phyloP scores from a whole-genome alignment of 805 yeast species.

The Starmerella gropengiesseri region DNA sequence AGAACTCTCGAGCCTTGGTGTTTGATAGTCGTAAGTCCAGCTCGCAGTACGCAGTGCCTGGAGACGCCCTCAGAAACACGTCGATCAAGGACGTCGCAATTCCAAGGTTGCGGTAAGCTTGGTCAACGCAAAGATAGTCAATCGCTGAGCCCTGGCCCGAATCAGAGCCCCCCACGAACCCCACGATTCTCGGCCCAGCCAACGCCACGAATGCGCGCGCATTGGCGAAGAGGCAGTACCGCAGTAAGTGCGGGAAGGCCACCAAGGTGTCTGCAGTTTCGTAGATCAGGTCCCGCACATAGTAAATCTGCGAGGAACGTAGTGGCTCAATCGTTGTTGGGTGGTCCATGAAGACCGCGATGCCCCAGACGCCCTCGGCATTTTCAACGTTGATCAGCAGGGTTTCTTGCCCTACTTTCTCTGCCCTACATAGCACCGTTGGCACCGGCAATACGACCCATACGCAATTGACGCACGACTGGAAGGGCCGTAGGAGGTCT shows the following conservation, averaged over 20 bases:
- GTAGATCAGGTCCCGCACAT: conserved; percentile 1
- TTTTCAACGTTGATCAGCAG: too few relatives aligned
- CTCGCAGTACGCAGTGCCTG: not conserved
- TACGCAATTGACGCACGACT: too few relatives aligned
- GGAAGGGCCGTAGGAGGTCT: too few relatives aligned
- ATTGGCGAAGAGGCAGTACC: conserved; percentile 9
- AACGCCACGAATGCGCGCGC: conserved; percentile 11
- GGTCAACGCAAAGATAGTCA: conserved; percentile 15
- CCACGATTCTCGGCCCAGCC: not conserved
- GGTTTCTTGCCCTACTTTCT: too few relatives aligned
- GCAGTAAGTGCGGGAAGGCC: conserved; percentile 8
- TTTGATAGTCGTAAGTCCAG: conserved; percentile 17
- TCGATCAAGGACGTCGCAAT: conserved; percentile 9
- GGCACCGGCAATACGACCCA: too few relatives aligned
- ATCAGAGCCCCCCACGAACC: conserved; percentile 11
- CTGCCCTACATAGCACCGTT: too few relatives aligned
- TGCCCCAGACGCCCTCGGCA: too few relatives aligned
- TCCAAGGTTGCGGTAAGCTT: conserved; percentile 10
- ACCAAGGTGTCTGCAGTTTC: conserved; percentile 4
- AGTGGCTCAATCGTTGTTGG: not conserved
- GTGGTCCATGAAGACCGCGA: too few relatives aligned
- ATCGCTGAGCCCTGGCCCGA: conserved; percentile 1
- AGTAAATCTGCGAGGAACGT: conserved; percentile 1
- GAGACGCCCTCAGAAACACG: conserved; percentile 2
- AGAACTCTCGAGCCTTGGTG: conserved; percentile 10